Percentiles rank a stretch among this genome's conserved stretches.
phyloP scores from a whole-genome alignment of 225 moss, liverwort and hornwort species.

The Pleurozium schreberi region DNA sequence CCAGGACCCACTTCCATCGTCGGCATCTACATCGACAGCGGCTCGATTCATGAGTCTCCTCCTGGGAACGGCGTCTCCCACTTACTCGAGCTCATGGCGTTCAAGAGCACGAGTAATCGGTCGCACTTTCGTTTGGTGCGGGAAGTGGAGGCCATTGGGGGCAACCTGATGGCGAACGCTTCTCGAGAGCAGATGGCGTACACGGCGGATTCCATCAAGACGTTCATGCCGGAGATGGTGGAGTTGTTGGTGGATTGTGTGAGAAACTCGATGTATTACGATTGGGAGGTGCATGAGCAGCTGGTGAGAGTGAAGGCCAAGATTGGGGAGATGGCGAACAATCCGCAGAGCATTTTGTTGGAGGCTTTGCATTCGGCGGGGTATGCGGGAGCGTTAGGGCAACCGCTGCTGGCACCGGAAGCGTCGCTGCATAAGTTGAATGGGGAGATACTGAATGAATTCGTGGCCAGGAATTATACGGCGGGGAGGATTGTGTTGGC shows the following conservation, averaged over 20 bases:
- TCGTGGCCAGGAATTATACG: constrained; percentile 18
- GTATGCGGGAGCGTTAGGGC: constrained; percentile 25
- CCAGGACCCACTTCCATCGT: constrained; percentile 23
- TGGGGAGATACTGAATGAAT: constrained; percentile 12
- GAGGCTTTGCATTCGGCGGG: constrained; percentile 47
- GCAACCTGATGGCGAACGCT: constrained; percentile 35
- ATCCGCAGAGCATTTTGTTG: constrained; percentile 19
- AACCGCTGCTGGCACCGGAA: constrained; percentile 27
- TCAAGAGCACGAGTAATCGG: constrained; percentile 41
- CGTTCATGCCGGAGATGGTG: constrained; percentile 42
- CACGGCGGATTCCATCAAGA: constrained; percentile 16
- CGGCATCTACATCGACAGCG: constrained; percentile 28
- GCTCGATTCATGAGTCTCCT: constrained; percentile 23
- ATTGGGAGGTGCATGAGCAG: constrained; percentile 46
- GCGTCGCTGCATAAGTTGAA: constrained; percentile 23
- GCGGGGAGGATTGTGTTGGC: constrained; percentile 34
- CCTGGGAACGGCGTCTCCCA: constrained; percentile 24
- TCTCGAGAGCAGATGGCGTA: constrained; percentile 46
- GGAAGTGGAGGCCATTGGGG: constrained; percentile 41
- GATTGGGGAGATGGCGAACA: constrained; percentile 22
- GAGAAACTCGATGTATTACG: constrained; percentile 19
- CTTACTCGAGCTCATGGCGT: constrained; percentile 40
- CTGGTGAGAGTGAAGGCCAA: constrained; percentile 23
- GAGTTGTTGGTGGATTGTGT: constrained; percentile 36
- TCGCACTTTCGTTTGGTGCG: constrained; percentile 34